Percentiles rank a stretch among this genome's conserved stretches.
These are phyloP conservation scores for Geotrichum fermentans DNA, from an alignment of 1,139 yeast species.

Conservation along the genomic window DNA sequence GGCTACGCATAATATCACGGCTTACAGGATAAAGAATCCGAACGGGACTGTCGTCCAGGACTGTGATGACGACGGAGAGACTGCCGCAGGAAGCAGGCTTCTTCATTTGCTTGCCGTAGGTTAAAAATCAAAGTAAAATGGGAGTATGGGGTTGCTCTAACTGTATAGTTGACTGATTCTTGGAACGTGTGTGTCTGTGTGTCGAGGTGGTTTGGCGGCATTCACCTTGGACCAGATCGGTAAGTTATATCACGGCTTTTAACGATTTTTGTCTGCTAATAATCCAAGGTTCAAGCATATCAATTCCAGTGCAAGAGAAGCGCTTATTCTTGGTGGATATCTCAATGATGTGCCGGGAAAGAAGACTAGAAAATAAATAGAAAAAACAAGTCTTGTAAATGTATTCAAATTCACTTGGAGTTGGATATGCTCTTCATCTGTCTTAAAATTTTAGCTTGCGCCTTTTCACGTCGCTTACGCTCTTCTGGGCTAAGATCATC, in stretches of 20 bases:
- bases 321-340: constrained; percentile 61
- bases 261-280: neutral
- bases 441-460: constrained; percentile 20
- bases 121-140: constrained; percentile 20
- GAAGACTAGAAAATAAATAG: constrained; percentile 19
- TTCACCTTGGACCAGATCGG: constrained; percentile 80
- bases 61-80: constrained; percentile 95
- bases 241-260: constrained; percentile 17
- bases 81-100: constrained; percentile 91
- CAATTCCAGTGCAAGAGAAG: constrained; percentile 83
- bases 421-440: constrained; percentile 16
- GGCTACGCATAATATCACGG: constrained; percentile 77
- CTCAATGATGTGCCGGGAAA: constrained; percentile 27
- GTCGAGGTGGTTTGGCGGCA: constrained; percentile 92
- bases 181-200: constrained; percentile 87
- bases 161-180: constrained; percentile 48
- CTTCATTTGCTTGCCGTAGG: constrained; percentile 67
- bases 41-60: constrained; percentile 62
- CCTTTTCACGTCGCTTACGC: constrained; percentile 21
- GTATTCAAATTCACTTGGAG: neutral
- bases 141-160: neutral
- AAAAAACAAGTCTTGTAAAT: constrained; percentile 9
- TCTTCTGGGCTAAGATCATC: neutral
- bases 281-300: constrained; percentile 76
- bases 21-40: constrained; percentile 65